Conservation (phyloP, 768 basidiomycete genomes). For the Boletus patriciae region DNA sequence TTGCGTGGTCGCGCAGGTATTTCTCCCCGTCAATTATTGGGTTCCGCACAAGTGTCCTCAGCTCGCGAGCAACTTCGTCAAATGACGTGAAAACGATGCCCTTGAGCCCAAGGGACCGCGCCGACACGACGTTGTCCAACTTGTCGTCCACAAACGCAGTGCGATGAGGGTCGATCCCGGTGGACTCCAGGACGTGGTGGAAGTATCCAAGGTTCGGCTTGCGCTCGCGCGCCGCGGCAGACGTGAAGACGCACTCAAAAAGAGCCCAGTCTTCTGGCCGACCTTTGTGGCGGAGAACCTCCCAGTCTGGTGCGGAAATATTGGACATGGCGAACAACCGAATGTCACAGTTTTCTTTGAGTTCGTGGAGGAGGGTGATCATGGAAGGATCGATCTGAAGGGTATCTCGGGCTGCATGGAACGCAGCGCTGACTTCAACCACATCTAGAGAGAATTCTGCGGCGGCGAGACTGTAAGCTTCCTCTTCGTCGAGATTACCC, state of each 20-base stretch:
- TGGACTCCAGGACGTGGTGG: conserved; percentile 12
- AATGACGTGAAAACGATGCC: conserved; percentile 22
- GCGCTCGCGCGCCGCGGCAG: conserved; percentile 15
- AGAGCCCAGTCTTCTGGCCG: conserved; percentile 18
- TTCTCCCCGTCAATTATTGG: conserved; percentile 13
- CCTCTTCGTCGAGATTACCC: conserved; percentile 15
- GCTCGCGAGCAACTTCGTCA: conserved; percentile 14
- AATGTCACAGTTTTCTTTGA: conserved; percentile 5
- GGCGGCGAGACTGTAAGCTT: conserved; percentile 7
- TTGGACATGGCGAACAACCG: conserved; percentile 26
- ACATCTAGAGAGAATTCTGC: conserved; percentile 18
- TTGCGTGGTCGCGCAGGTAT: conserved; percentile 15
- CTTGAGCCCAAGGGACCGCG: conserved; percentile 20
- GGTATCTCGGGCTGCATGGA: conserved; percentile 4
- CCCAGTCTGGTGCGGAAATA: conserved; percentile 22
- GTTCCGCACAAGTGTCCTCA: conserved; percentile 17
- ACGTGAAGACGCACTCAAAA: conserved; percentile 23
- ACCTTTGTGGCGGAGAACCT: conserved; percentile 17
- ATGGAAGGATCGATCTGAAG: conserved; percentile 16
- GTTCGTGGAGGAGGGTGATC: conserved; percentile 16
- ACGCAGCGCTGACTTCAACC: conserved; percentile 10
- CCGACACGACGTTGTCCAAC: conserved; percentile 22
- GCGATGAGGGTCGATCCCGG: conserved; percentile 17
- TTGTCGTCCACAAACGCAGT: conserved; percentile 27
- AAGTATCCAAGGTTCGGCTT: conserved; percentile 24